Percentiles rank a stretch among this genome's conserved stretches.
Conservation (phyloP, 148 eudicot genomes). For the Hydrangea macrophylla region DNA sequence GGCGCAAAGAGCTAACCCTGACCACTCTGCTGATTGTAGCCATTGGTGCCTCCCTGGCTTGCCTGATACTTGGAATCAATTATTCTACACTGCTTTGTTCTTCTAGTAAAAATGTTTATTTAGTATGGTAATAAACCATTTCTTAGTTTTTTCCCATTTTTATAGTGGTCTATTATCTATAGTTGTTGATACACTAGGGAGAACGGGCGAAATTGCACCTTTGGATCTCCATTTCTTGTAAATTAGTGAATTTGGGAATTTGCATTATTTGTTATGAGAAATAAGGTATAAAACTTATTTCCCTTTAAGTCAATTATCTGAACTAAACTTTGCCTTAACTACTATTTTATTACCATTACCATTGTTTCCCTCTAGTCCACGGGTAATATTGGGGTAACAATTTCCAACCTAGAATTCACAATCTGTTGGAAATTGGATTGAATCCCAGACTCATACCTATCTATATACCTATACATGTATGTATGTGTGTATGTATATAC, state of each 20-base stretch:
- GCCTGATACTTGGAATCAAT: slow-evolving; percentile 99
- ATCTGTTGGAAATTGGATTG: too few relatives aligned
- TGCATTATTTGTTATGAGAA: background rate
- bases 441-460: background rate
- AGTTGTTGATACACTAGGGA: too few relatives aligned
- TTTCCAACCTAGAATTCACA: background rate
- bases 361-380: background rate
- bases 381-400: background rate
- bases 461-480: background rate
- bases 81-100: slow-evolving; percentile 60
- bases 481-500: too few relatives aligned
- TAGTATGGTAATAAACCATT: background rate
- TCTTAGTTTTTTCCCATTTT: background rate
- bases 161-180: too few relatives aligned
- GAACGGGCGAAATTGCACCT: background rate
- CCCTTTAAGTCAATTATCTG: background rate
- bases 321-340: background rate
- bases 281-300: background rate
- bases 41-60: slow-evolving; percentile 95
- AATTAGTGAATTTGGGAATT: background rate
- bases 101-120: slow-evolving; percentile 20
- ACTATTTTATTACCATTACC: too few relatives aligned
- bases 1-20: too few relatives aligned
- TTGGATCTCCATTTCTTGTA: background rate
- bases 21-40: too few relatives aligned